Evolutionary conservation across 2,329 filamentous ascomycete species (phyloP).

Genomic region (Fusarium sacchari): DNA sequence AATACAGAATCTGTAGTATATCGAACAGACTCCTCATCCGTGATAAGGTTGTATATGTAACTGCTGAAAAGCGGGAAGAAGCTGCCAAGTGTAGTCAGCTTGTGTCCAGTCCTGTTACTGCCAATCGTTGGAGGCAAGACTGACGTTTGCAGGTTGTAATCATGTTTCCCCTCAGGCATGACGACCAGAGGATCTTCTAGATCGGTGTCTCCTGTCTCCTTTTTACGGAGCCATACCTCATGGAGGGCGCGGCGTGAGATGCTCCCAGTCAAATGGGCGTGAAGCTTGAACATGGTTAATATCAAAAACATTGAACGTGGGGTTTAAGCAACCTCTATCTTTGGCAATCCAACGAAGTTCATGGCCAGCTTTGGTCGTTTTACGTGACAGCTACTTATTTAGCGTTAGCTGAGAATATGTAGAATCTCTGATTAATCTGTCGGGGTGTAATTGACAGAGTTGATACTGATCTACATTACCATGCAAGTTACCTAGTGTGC

Average conservation of each 20-base stretch:
- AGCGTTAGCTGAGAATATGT: not conserved
- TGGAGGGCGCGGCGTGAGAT: constrained; percentile 78
- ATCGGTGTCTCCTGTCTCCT: constrained; percentile 59
- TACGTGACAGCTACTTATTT: too few species aligned
- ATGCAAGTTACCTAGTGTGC: not conserved
- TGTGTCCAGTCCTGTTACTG: not conserved
- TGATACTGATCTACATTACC: not conserved
- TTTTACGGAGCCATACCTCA: constrained; percentile 75
- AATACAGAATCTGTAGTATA: constrained; percentile 74
- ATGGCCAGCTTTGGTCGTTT: constrained; percentile 37
- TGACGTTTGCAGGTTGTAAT: constrained; percentile 76
- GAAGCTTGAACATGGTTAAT: constrained; percentile 62
- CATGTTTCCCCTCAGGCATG: constrained; percentile 76
- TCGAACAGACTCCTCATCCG: constrained; percentile 66
- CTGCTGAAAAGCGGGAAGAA: constrained; percentile 83
- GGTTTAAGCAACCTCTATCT: constrained; percentile 59
- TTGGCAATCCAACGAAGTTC: constrained; percentile 62
- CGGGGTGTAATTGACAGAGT: not conserved
- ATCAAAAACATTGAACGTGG: not conserved
- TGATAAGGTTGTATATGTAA: constrained; percentile 82
- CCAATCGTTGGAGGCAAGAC: constrained; percentile 17
- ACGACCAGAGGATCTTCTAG: constrained; percentile 75
- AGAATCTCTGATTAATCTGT: not conserved
- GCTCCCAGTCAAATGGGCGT: constrained; percentile 83
- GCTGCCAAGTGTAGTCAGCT: constrained; percentile 51